Evolutionary conservation across 805 yeast genomes (phyloP), one percentile per base, ranked within the genome.

Genomic region (Pichia eremophila): DNA sequence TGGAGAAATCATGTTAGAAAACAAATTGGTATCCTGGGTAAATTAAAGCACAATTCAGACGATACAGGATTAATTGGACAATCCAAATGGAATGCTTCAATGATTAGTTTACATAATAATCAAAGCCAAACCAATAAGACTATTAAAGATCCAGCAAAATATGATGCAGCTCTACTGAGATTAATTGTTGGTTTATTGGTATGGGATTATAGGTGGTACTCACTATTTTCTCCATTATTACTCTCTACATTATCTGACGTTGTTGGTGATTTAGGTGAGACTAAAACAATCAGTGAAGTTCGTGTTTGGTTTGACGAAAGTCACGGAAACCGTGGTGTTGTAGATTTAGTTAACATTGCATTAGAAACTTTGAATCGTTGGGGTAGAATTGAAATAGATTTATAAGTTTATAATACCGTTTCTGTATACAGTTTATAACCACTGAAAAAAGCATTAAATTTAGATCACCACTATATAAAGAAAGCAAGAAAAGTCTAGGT

Each of bases 181-280:
- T 68, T 83, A 22, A 66, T 81, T 48, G 86, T 90, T 35, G 85
- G 84, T 57, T 69, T 93, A 46, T 69, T 83, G n/a, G 95, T 93
- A n/a, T 95, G 98, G 97, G 85, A 88, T 61, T 97, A 90, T 65
- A 78, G 99, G 60, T 93, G 99, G 99, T 95, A 91, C 67, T 77
- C 82, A 53, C 96, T 91, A 54, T 91, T 89, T 60, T 81, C 95
- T 9, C 85, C 95, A 19, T 70, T 70, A 43, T 69, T 88, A 43
- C 60, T 81, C n/a, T 61, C 67, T n/a, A 68, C 79, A 0, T 66
- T 89, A 50, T 68, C 77, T 19, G 75, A 73, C 46, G 69, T 88
- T 47, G 80, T 87, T 25, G 78, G 78, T 39, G 83, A 82, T 57
- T 88, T 85, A 56, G 96, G 97, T 0, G 65, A 83, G 40, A 78